These are phyloP conservation scores for Zygoascus meyerae DNA, from an alignment of 1,139 yeast genomes.

Conservation along the genomic window DNA sequence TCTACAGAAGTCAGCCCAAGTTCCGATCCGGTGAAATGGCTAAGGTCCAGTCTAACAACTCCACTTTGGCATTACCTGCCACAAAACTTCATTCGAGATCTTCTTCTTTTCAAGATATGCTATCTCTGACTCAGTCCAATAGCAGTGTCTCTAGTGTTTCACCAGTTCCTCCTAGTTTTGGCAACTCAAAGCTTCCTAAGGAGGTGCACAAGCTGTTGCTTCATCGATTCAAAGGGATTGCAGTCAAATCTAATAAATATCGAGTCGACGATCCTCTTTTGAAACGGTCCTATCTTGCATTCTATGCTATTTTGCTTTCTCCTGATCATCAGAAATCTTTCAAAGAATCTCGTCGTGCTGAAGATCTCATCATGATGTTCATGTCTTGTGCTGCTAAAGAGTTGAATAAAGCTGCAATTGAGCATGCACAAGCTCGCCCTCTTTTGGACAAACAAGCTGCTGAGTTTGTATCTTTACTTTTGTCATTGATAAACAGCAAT, in stretches of 20 bases:
- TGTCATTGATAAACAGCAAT: conserved; percentile 41
- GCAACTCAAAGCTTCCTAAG: conserved; percentile 39
- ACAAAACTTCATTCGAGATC: conserved; percentile 14
- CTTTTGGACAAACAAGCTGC: conserved; percentile 52
- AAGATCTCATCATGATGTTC: conserved; percentile 61
- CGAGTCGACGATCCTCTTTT: conserved; percentile 32
- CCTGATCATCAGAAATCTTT: conserved; percentile 43
- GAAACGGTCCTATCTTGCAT: conserved; percentile 47
- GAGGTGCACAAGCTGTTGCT: conserved; percentile 46
- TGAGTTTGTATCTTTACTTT: conserved; percentile 51
- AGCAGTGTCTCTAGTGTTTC: conserved; percentile 3
- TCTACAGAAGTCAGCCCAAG: conserved; percentile 31
- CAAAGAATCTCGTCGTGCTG: conserved; percentile 45
- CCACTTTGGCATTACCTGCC: conserved; percentile 9
- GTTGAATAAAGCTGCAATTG: conserved; percentile 45
- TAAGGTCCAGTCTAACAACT: conserved; percentile 4
- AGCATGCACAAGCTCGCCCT: conserved; percentile 40
- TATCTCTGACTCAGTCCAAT: conserved; percentile 8
- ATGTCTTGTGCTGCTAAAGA: conserved; percentile 62
- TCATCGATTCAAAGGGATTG: conserved; percentile 46
- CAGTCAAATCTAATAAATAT: conserved; percentile 39
- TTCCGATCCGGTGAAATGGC: conserved; percentile 15
- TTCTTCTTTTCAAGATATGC: conserved; percentile 13
- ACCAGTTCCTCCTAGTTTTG: conserved; percentile 21
- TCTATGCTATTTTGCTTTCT: conserved; percentile 57